A percentile compares a stretch with the other conserved stretches of the same genome.
phyloP scores from a whole-genome alignment of 352 stramenopile genomes.

The Pseudoperonospora humuli region DNA sequence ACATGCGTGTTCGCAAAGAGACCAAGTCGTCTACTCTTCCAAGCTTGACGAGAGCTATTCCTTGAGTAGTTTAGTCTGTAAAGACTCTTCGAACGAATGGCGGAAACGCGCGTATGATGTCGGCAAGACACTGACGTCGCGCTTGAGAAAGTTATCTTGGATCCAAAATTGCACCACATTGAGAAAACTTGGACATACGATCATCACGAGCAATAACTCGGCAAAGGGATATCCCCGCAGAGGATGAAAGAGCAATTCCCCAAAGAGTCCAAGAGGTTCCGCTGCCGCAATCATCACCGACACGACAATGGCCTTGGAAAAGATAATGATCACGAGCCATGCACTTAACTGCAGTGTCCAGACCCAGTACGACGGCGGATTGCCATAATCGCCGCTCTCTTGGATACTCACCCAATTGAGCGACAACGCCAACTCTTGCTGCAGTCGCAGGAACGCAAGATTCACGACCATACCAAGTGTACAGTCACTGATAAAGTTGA shows the following conservation, averaged over 20 bases:
- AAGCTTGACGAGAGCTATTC: too few relatives aligned
- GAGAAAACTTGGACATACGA: conserved; percentile 77
- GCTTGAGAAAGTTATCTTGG: conserved; percentile 80
- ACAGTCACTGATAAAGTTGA: too few relatives aligned
- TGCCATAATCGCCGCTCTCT: conserved; percentile 72
- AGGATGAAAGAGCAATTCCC: conserved; percentile 56
- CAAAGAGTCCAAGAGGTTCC: conserved; percentile 42
- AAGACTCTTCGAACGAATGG: too few relatives aligned
- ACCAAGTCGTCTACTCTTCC: too few relatives aligned
- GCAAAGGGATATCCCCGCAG: conserved; percentile 55
- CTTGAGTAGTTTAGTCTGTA: too few relatives aligned
- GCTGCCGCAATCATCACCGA: conserved; percentile 54
- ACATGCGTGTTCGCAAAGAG: too few relatives aligned
- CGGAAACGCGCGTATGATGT: too few relatives aligned
- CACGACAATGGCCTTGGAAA: conserved; percentile 72
- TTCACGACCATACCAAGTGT: too few relatives aligned
- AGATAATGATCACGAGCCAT: conserved; percentile 73
- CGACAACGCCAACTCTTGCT: conserved; percentile 64
- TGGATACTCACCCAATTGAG: conserved; percentile 70
- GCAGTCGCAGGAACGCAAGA: too few relatives aligned
- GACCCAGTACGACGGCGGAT: conserved; percentile 54
- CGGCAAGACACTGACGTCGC: conserved; percentile 59
- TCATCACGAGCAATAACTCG: conserved; percentile 71
- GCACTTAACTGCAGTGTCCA: conserved; percentile 49
- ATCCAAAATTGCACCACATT: conserved; percentile 85